Evolutionary conservation across 805 yeast genomes (phyloP).

Genomic region (Kluyveromyces dobzhanskii): DNA sequence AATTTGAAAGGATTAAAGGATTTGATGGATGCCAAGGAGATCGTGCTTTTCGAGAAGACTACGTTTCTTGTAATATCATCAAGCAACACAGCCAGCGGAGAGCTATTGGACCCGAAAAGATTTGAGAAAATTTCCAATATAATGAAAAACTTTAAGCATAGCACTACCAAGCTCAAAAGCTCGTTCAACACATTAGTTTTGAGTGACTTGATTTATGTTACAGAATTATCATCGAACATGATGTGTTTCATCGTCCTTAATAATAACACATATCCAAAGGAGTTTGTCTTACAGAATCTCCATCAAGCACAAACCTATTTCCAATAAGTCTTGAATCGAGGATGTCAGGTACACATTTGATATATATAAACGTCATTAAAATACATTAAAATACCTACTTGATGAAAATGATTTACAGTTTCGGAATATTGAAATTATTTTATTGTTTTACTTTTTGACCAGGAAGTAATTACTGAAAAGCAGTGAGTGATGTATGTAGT

Average conservation of each 20-base stretch:
- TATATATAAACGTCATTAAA: no score
- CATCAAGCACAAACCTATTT: slow-evolving; percentile 49
- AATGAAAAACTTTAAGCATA: slow-evolving; percentile 89
- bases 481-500: no score
- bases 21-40: slow-evolving; percentile 77
- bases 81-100: slow-evolving; percentile 22
- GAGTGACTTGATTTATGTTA: slow-evolving; percentile 47
- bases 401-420: no score
- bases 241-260: slow-evolving; percentile 54
- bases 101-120: slow-evolving; percentile 71
- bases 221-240: slow-evolving; percentile 50
- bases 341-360: no score
- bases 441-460: no score
- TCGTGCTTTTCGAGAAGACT: slow-evolving; percentile 84
- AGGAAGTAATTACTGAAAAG: no score
- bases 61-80: slow-evolving; percentile 64
- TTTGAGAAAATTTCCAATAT: slow-evolving; percentile 91
- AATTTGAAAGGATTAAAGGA: slow-evolving; percentile 65
- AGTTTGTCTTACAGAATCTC: slow-evolving; percentile 45
- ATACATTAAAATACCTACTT: no score
- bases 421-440: no score
- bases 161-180: slow-evolving; percentile 78
- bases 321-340: slow-evolving; percentile 19
- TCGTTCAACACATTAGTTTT: slow-evolving; percentile 72
- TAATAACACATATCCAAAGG: slow-evolving; percentile 28